phyloP scores from a whole-genome alignment of 2,329 filamentous ascomycete species.

The Aspergillus sp. region DNA sequence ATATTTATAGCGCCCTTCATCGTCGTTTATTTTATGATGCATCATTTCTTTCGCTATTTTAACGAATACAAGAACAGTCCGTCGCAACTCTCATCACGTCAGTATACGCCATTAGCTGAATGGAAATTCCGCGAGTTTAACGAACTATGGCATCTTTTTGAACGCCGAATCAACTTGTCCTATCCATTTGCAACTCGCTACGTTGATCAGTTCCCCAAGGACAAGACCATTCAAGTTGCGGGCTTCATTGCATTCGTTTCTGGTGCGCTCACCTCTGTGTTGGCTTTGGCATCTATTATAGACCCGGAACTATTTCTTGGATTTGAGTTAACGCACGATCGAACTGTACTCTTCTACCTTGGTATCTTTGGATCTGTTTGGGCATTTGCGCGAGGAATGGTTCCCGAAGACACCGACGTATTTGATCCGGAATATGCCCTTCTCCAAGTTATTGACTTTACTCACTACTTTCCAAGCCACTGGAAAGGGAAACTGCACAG shows the following conservation, averaged over 20 bases:
- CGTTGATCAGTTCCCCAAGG: slow-evolving; percentile 93
- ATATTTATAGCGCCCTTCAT: slow-evolving; percentile 84
- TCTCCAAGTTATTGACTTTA: slow-evolving; percentile 85
- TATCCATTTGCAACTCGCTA: slow-evolving; percentile 91
- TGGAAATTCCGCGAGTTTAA: slow-evolving; percentile 99
- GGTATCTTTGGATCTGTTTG: slow-evolving; percentile 80
- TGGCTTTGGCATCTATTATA: slow-evolving; percentile 79
- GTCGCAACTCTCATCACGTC: slow-evolving; percentile 77
- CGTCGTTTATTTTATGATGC: slow-evolving; percentile 79
- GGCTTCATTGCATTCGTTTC: slow-evolving; percentile 84
- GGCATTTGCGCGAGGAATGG: slow-evolving; percentile 76
- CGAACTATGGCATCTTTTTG: slow-evolving; percentile 87
- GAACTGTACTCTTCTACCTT: slow-evolving; percentile 88
- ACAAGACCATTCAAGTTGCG: slow-evolving; percentile 83
- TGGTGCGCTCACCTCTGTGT: slow-evolving; percentile 80
- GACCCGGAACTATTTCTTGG: slow-evolving; percentile 88
- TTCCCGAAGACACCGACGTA: slow-evolving; percentile 83
- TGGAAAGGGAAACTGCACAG: slow-evolving; percentile 92
- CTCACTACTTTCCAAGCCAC: slow-evolving; percentile 83
- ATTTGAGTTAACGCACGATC: slow-evolving; percentile 87
- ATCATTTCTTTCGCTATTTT: slow-evolving; percentile 94
- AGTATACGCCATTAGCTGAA: slow-evolving; percentile 89
- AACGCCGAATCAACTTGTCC: slow-evolving; percentile 88
- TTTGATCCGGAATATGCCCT: slow-evolving; percentile 92
- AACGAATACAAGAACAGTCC: slow-evolving; percentile 97